phyloP scores from a whole-genome alignment of 2,329 filamentous ascomycete species.

The Claviceps maximensis region DNA sequence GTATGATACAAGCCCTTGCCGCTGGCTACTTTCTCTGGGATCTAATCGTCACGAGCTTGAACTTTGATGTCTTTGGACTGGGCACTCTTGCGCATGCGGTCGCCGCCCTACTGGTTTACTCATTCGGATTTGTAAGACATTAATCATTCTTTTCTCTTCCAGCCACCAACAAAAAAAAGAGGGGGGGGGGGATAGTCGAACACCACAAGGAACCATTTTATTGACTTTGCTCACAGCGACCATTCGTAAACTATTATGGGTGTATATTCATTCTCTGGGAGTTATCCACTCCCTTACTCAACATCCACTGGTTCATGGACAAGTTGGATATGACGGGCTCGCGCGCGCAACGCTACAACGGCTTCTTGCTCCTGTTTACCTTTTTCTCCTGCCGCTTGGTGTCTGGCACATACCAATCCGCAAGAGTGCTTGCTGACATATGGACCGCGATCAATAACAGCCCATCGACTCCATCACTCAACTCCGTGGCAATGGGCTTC shows the following conservation, averaged over 20 bases:
- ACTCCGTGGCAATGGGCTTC: slow-evolving; percentile 25
- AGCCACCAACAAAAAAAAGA: slow-evolving; percentile 1
- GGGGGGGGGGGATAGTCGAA: too few species aligned
- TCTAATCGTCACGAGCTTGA: slow-evolving; percentile 51
- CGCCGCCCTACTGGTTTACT: slow-evolving; percentile 60
- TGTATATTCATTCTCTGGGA: slow-evolving; percentile 78
- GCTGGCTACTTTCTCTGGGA: slow-evolving; percentile 81
- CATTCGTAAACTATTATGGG: slow-evolving; percentile 75
- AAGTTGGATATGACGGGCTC: slow-evolving; percentile 72
- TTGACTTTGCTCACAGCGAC: slow-evolving; percentile 39
- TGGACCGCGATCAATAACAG: slow-evolving; percentile 35
- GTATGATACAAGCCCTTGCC: slow-evolving; percentile 63
- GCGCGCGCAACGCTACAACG: slow-evolving; percentile 62
- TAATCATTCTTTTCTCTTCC: not conserved
- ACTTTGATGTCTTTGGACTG: slow-evolving; percentile 60
- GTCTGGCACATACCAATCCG: slow-evolving; percentile 63
- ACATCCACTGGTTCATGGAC: slow-evolving; percentile 87
- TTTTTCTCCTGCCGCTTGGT: slow-evolving; percentile 69
- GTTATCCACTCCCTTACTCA: slow-evolving; percentile 71
- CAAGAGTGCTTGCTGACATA: slow-evolving; percentile 57
- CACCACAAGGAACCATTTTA: too few species aligned
- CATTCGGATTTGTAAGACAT: slow-evolving; percentile 61
- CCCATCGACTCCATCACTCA: slow-evolving; percentile 18
- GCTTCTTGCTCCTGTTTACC: slow-evolving; percentile 54
- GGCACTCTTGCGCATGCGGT: slow-evolving; percentile 67